Evolutionary conservation across 2,329 filamentous ascomycete genomes (phyloP).

Genomic region (Westerdykella aurantiaca): DNA sequence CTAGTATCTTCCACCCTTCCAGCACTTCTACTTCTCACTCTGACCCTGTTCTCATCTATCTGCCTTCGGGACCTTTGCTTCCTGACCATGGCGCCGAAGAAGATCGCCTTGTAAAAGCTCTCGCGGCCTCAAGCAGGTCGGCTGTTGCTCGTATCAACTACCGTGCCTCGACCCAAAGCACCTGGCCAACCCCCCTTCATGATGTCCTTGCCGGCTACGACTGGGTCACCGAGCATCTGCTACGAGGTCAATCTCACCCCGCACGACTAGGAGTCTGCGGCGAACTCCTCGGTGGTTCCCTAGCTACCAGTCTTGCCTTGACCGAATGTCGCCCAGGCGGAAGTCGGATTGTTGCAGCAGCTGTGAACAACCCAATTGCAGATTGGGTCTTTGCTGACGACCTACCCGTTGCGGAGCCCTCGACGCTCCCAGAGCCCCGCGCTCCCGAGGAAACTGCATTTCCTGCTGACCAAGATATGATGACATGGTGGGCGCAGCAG

Average conservation of each 20-base stretch:
- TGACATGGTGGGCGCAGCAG: constrained; percentile 9
- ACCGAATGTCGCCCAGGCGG: constrained; percentile 43
- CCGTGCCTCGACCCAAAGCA: constrained; percentile 32
- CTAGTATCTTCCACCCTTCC: constrained; percentile 32
- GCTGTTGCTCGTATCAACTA: constrained; percentile 45
- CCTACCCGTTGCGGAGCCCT: constrained; percentile 14
- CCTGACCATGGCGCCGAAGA: constrained; percentile 21
- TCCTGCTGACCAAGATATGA: constrained; percentile 25
- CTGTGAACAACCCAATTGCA: constrained; percentile 44
- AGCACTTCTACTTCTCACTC: constrained; percentile 10
- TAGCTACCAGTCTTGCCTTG: constrained; percentile 46
- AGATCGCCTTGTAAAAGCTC: constrained; percentile 25
- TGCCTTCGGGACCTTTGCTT: constrained; percentile 40
- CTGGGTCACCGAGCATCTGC: constrained; percentile 41
- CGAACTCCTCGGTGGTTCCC: constrained; percentile 44
- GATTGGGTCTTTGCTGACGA: constrained; percentile 44
- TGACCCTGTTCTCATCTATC: constrained; percentile 35
- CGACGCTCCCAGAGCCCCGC: constrained; percentile 25
- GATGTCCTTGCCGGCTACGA: constrained; percentile 45
- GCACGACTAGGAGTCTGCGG: constrained; percentile 43
- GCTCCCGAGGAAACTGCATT: constrained; percentile 26
- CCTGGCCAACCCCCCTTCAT: constrained; percentile 44
- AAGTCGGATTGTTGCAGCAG: constrained; percentile 41
- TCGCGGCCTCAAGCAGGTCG: constrained; percentile 34
- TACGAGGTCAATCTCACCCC: constrained; percentile 13